A percentile compares a stretch with the other conserved stretches of the same genome.
phyloP scores from a whole-genome alignment of 1,139 yeast species.

The Debaryomycetaceae sp. region DNA sequence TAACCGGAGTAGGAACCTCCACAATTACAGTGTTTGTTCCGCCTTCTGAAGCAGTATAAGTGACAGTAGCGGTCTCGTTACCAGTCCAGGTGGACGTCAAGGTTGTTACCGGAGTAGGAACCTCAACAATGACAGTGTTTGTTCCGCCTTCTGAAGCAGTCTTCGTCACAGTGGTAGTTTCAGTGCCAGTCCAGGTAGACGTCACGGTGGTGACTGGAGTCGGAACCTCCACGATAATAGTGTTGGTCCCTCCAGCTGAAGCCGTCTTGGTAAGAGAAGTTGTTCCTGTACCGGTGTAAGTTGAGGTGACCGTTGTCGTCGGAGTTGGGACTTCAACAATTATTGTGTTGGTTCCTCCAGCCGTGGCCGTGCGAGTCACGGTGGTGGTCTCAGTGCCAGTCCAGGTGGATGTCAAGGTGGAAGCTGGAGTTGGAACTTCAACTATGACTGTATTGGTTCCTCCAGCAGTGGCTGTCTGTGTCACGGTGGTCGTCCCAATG shows the following conservation, averaged over 20 bases:
- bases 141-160: constrained; percentile 10
- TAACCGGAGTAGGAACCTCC: constrained; percentile 11
- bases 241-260: constrained; percentile 10
- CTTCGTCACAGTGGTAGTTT: constrained; percentile 5
- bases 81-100: constrained; percentile 9
- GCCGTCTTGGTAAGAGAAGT: constrained; percentile 10
- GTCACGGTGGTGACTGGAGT: constrained; percentile 7
- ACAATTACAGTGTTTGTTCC: constrained; percentile 10
- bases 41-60: constrained; percentile 8
- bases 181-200: constrained; percentile 13
- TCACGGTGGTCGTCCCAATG: constrained; percentile 15
- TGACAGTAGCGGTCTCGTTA: constrained; percentile 3
- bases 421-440: constrained; percentile 15
- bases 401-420: constrained; percentile 11
- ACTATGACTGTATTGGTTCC: constrained; percentile 16
- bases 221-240: constrained; percentile 11
- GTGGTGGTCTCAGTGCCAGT: constrained; percentile 6
- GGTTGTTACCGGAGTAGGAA: constrained; percentile 11
- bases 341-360: constrained; percentile 13
- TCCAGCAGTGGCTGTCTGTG: constrained; percentile 13
- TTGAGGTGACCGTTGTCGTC: constrained; percentile 9
- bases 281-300: constrained; percentile 6
- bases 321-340: constrained; percentile 15
- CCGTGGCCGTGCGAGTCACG: constrained; percentile 13
- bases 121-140: constrained; percentile 12